Percentiles rank a stretch among this genome's conserved stretches.
Evolutionary conservation across 2,329 filamentous ascomycete species (phyloP).

Genomic region (Sporothrix brasiliensis): DNA sequence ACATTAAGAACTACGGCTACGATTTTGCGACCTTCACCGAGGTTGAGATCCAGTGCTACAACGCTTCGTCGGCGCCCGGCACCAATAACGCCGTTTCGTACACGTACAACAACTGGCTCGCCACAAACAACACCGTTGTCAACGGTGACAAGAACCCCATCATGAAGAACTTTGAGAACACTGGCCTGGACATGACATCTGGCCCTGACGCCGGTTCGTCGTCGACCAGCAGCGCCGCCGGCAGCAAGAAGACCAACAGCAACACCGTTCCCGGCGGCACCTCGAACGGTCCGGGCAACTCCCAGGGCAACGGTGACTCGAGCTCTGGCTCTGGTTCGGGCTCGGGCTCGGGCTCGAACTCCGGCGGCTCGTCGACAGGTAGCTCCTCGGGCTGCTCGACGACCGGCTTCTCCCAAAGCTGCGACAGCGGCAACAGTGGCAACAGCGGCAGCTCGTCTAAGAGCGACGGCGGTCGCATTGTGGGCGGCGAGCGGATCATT

Average conservation of each 20-base stretch:
- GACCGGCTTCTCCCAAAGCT: constrained; percentile 49
- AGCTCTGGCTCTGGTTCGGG: constrained; percentile 15
- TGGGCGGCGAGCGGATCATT: constrained; percentile 39
- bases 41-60: constrained; percentile 84
- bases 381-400: constrained; percentile 43
- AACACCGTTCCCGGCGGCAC: constrained; percentile 42
- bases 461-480: constrained; percentile 38
- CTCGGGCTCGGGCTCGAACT: constrained; percentile 36
- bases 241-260: constrained; percentile 31
- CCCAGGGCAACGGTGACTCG: constrained; percentile 33
- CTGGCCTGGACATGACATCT: constrained; percentile 71
- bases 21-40: constrained; percentile 81
- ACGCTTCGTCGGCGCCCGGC: constrained; percentile 64
- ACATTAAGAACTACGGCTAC: constrained; percentile 83
- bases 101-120: constrained; percentile 66
- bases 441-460: constrained; percentile 41
- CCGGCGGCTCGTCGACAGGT: constrained; percentile 6
- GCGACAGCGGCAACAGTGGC: constrained; percentile 40
- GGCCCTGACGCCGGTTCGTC: constrained; percentile 39
- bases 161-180: constrained; percentile 77
- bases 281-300: constrained; percentile 38
- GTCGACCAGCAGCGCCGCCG: constrained; percentile 31
- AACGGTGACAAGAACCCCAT: constrained; percentile 75
- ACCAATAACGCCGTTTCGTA: constrained; percentile 72
- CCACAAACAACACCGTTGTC: constrained; percentile 75